Percentiles rank a stretch among this genome's conserved stretches.
Evolutionary conservation across 2,329 filamentous ascomycete species (phyloP).

Genomic region (Pseudocercospora eumusae): DNA sequence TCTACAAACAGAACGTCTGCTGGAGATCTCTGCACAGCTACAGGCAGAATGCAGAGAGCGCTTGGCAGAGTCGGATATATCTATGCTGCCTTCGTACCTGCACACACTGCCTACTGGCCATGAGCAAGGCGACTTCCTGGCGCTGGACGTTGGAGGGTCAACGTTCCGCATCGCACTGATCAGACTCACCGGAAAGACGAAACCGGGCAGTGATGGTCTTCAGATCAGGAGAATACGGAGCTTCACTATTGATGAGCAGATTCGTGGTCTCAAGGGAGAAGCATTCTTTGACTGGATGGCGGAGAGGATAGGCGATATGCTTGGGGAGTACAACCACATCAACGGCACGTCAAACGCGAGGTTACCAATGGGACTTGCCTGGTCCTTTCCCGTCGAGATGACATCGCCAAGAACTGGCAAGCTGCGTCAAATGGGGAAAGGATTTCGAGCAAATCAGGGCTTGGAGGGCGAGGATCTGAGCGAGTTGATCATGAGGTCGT

Average conservation of each 20-base stretch:
- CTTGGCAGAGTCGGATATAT: conserved; percentile 58
- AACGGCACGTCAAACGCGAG: conserved; percentile 39
- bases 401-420: conserved; percentile 60
- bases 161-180: conserved; percentile 65
- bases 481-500: conserved; percentile 61
- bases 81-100: conserved; percentile 67
- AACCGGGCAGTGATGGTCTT: conserved; percentile 46
- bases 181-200: conserved; percentile 50
- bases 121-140: conserved; percentile 62
- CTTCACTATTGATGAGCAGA: conserved; percentile 58
- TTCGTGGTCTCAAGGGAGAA: conserved; percentile 57
- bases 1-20: conserved; percentile 44
- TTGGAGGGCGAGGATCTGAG: conserved; percentile 62
- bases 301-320: conserved; percentile 57
- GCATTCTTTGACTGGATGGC: conserved; percentile 70
- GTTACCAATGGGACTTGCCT: conserved; percentile 62
- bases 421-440: conserved; percentile 65
- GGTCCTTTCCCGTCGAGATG: conserved; percentile 68
- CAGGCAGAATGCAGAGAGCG: conserved; percentile 57
- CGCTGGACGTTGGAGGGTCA: conserved; percentile 66
- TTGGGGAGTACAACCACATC: conserved; percentile 47
- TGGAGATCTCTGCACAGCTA: conserved; percentile 48
- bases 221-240: conserved; percentile 57
- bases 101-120: conserved; percentile 61
- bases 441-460: conserved; percentile 61